These are phyloP conservation scores for Penicillium turbatum DNA, from an alignment of 495 filamentous ascomycete species.

Conservation along the genomic window DNA sequence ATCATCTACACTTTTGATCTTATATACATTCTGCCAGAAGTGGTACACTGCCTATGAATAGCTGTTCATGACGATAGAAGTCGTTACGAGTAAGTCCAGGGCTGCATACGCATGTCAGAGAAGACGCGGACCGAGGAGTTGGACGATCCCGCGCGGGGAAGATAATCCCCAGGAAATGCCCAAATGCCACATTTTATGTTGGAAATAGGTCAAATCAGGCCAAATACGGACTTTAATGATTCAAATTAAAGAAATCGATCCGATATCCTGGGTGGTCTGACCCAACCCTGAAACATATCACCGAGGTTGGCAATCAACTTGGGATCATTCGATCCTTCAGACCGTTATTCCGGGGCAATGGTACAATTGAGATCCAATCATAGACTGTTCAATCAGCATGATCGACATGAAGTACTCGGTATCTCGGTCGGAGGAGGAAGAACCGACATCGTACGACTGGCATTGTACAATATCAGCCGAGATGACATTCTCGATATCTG, in stretches of 20 bases:
- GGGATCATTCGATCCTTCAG: conserved; percentile 3
- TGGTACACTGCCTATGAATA: background rate
- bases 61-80: background rate
- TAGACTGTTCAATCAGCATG: background rate
- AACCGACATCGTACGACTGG: conserved; percentile 20
- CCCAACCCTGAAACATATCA: background rate
- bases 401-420: conserved; percentile 6
- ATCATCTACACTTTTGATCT: background rate
- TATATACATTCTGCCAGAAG: too few species aligned
- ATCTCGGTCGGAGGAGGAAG: conserved; percentile 9
- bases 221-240: too few species aligned
- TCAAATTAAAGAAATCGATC: too few species aligned
- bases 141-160: background rate
- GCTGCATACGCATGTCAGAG: background rate
- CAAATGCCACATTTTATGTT: too few species aligned
- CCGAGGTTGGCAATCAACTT: conserved; percentile 14
- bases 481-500: background rate
- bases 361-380: background rate
- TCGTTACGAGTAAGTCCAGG: background rate
- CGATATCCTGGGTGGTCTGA: conserved; percentile 4
- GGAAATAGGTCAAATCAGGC: too few species aligned
- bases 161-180: background rate
- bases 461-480: background rate
- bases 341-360: background rate
- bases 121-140: background rate